A percentile compares a stretch with the other conserved stretches of the same genome.
phyloP scores from a whole-genome alignment of 768 basidiomycete genomes.

The Trametes sanguinea region DNA sequence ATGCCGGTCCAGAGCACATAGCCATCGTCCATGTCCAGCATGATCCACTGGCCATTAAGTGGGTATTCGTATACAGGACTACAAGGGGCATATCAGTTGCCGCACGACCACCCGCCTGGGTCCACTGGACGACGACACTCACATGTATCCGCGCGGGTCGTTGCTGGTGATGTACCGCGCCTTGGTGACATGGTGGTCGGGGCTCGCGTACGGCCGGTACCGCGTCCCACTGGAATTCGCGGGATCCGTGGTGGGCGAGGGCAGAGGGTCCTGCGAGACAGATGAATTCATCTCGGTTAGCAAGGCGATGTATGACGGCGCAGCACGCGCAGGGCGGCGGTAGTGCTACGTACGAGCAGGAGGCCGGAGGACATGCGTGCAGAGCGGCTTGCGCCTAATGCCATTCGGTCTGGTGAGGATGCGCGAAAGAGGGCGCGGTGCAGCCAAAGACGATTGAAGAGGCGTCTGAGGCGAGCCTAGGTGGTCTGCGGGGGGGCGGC shows the following conservation, averaged over 20 bases:
- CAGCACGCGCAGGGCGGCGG: neutral
- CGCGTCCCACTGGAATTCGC: slow-evolving; percentile 33
- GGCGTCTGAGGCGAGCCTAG: neutral
- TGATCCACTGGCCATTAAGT: slow-evolving; percentile 88
- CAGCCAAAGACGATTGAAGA: neutral
- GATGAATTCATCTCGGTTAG: neutral
- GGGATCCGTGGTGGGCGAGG: slow-evolving; percentile 32
- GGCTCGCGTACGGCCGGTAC: slow-evolving; percentile 71
- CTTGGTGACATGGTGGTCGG: slow-evolving; percentile 80
- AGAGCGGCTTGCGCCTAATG: slow-evolving; percentile 28
- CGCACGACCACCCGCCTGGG: neutral
- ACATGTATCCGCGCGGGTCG: slow-evolving; percentile 90
- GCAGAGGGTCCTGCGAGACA: slow-evolving; percentile 34
- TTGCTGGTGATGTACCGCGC: slow-evolving; percentile 89
- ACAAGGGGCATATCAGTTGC: slow-evolving; percentile 15
- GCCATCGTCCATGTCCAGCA: slow-evolving; percentile 95
- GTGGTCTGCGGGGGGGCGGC: slow-evolving; percentile 11
- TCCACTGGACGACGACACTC: slow-evolving; percentile 31
- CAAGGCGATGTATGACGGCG: neutral
- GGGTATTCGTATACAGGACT: slow-evolving; percentile 90
- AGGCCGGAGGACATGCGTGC: slow-evolving; percentile 36
- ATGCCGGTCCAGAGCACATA: slow-evolving; percentile 93
- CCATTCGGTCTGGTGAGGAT: slow-evolving; percentile 17
- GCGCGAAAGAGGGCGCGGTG: neutral
- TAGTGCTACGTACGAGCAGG: slow-evolving; percentile 29